These are phyloP conservation scores for Hyaloscypha finlandica DNA, from an alignment of 495 filamentous ascomycete genomes.

Conservation along the genomic window DNA sequence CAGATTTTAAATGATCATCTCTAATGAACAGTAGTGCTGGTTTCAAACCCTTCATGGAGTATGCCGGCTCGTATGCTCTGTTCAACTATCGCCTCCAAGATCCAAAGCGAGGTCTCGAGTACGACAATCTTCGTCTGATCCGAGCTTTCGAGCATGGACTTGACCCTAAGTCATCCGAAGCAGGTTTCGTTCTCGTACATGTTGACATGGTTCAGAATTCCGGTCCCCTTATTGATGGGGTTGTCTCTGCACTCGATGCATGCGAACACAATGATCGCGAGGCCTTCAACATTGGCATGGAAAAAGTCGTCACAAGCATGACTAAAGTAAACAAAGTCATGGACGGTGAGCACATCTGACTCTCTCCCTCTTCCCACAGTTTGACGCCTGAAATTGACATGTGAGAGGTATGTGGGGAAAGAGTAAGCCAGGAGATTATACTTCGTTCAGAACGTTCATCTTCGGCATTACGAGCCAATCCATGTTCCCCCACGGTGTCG, in stretches of 20 bases:
- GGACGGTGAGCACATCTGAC: conserved; percentile 58
- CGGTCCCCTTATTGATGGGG: conserved; percentile 67
- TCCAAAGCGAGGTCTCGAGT: conserved; percentile 64
- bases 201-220: conserved; percentile 84
- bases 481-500: conserved; percentile 89
- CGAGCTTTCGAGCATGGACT: conserved; percentile 87
- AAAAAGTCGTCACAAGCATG: conserved; percentile 62
- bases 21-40: conserved; percentile 45
- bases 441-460: conserved; percentile 88
- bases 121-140: conserved; percentile 79
- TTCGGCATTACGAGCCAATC: conserved; percentile 86
- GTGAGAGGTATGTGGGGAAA: conserved; percentile 77
- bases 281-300: conserved; percentile 64
- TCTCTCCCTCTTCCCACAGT: conserved; percentile 8
- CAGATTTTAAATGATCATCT: not conserved
- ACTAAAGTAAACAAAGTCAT: conserved; percentile 73
- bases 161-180: conserved; percentile 84
- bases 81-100: conserved; percentile 82
- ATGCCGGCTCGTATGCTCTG: conserved; percentile 86
- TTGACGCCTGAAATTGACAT: conserved; percentile 32
- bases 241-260: conserved; percentile 62
- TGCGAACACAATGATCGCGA: conserved; percentile 50
- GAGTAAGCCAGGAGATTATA: conserved; percentile 76
- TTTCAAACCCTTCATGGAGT: conserved; percentile 92
- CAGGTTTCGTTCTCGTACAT: conserved; percentile 84